A percentile compares a stretch with the other conserved stretches of the same genome.
Evolutionary conservation across 306 rosid genomes (phyloP).

Genomic region (Acacia confusa): DNA sequence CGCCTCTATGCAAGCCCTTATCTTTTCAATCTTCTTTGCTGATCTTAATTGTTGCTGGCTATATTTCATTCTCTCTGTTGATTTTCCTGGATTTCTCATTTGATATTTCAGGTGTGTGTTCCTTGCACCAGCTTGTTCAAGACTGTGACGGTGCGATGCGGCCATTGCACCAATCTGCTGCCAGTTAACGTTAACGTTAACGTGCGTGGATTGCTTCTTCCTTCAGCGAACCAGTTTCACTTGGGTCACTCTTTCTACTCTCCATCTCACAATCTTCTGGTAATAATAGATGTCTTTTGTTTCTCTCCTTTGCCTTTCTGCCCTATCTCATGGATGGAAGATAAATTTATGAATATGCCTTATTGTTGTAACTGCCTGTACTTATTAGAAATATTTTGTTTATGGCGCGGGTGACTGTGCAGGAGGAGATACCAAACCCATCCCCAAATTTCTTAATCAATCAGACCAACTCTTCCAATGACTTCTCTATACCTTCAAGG

Average conservation of each 20-base stretch:
- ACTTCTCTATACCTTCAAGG: constrained; percentile 61
- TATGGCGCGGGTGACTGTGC: neutral
- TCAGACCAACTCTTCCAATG: constrained; percentile 53
- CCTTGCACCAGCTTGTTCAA: constrained; percentile 95
- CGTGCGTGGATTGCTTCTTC: constrained; percentile 86
- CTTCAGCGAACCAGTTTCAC: constrained; percentile 84
- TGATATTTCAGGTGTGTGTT: constrained; percentile 70
- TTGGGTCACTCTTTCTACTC: constrained; percentile 80
- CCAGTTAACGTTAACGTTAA: constrained; percentile 95
- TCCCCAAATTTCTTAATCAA: constrained; percentile 65
- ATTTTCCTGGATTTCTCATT: neutral
- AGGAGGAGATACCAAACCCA: constrained; percentile 81
- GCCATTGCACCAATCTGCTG: constrained; percentile 92
- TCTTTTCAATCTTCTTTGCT: neutral
- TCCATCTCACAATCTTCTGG: constrained; percentile 77
- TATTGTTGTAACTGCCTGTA: neutral
- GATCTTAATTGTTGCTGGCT: neutral
- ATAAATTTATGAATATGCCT: neutral
- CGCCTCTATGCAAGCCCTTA: neutral
- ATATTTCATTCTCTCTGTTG: neutral
- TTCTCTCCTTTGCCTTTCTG: neutral
- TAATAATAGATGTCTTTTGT: neutral
- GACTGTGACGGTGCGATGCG: constrained; percentile 95
- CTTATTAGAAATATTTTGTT: neutral
- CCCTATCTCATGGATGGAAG: neutral